Percentiles rank a stretch among this genome's conserved stretches.
phyloP scores from a whole-genome alignment of 1,284 basidiomycete genomes.

The Apiotrichum domesticum region DNA sequence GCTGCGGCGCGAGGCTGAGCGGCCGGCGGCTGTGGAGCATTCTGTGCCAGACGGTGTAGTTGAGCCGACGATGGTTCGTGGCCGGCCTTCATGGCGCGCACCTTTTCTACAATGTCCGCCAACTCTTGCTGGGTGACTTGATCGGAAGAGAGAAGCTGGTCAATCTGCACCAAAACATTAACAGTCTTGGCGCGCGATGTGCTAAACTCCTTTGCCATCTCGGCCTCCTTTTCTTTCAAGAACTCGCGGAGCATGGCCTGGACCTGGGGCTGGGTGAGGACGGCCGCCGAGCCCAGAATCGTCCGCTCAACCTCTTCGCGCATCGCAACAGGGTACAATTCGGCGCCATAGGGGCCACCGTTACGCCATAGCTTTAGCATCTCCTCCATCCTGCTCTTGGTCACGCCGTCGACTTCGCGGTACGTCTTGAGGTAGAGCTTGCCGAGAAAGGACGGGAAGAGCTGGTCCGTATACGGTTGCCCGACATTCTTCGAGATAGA shows the following conservation, averaged over 20 bases:
- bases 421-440: constrained; percentile 79
- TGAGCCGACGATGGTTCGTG: constrained; percentile 40
- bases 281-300: constrained; percentile 30
- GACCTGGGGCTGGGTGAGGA: constrained; percentile 16
- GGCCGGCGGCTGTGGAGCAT: background rate
- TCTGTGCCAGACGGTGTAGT: constrained; percentile 1
- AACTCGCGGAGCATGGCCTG: constrained; percentile 25
- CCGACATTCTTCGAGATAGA: constrained; percentile 94
- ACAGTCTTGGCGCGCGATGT: constrained; percentile 25
- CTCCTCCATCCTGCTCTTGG: constrained; percentile 89
- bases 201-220: constrained; percentile 27
- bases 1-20: constrained; percentile 11
- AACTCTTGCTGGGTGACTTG: constrained; percentile 36
- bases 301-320: constrained; percentile 36
- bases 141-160: constrained; percentile 29
- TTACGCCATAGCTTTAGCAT: constrained; percentile 89
- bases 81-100: constrained; percentile 32
- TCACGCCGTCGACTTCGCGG: constrained; percentile 69
- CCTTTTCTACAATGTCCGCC: constrained; percentile 36
- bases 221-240: constrained; percentile 31
- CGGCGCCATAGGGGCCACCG: constrained; percentile 67
- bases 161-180: constrained; percentile 35
- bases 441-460: constrained; percentile 63
- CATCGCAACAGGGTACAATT: constrained; percentile 54
- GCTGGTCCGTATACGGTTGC: constrained; percentile 76